Evolutionary conservation across 495 filamentous ascomycete genomes (phyloP), one percentile per base, ranked within the genome.

Genomic region (Neurospora discreta): DNA sequence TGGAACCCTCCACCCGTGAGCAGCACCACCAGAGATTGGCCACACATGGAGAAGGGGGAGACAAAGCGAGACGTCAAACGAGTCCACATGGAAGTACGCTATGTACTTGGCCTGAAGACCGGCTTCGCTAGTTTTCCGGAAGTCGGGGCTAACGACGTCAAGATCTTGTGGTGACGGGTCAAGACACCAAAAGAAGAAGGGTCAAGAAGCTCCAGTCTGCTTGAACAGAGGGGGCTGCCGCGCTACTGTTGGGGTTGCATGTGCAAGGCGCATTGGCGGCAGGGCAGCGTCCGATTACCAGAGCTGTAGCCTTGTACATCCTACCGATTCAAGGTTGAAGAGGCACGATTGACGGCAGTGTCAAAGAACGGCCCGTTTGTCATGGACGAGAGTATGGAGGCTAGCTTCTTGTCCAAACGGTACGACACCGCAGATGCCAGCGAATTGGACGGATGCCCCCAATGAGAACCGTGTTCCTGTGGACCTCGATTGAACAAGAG

Each of bases 371-470:
- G 52, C 33, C 52, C 52, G 52, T 26, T 65, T 65, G 52, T 65
- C 52, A 9, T 60, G 13, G 52, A 33, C 15, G 52, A 26, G 20
- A 18, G 16, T 13, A 18, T 33, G 46, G 26, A 41, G 46, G 38
- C 30, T 16, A 67, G 70, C 39, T 33, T 65, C 52, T 30, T 65
- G 26, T 18, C 26, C 52, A 26, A 65, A 18, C 16, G 52, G 23
- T 18, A 52, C n/a, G 20, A 20, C 44, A 52, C 44, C 44, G 44
- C 20, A 52, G 23, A 52, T 52, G 10, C 9, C 44, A 52, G 44
- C n/a, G 6, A 52, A 52, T 23, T 23, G 23, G 23, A 30, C 72
- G 77, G 78, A 75, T 36, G 33, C 33, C 75, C 74, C 77, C 77
- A 77, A 77, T 73, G 73, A 75, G 68, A 69, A 67, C 77, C 73